These are phyloP conservation scores for Calonectria naviculata DNA, from an alignment of 2,329 filamentous ascomycete genomes.

Conservation along the genomic window DNA sequence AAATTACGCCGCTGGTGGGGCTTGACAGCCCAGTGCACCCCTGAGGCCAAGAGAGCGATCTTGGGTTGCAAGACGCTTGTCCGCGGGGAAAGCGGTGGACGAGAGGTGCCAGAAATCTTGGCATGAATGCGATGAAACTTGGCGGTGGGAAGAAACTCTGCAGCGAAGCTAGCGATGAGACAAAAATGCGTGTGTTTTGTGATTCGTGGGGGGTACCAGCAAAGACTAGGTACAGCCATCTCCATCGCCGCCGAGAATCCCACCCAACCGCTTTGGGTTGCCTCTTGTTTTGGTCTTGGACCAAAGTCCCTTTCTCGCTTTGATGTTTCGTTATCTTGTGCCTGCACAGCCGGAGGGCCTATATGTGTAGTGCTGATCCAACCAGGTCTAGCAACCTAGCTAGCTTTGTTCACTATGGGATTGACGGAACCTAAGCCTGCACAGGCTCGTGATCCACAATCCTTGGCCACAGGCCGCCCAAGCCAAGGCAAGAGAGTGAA, in stretches of 20 bases:
- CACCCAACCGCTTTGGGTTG: not conserved
- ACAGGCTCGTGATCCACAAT: not conserved
- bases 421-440: not conserved
- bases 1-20: constrained; percentile 9
- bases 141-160: not conserved
- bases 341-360: not conserved
- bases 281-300: not conserved
- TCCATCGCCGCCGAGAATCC: not conserved
- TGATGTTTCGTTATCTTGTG: not conserved
- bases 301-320: constrained; percentile 1
- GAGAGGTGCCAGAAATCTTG: constrained; percentile 10
- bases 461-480: not conserved
- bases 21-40: not conserved
- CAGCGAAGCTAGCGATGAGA: not conserved
- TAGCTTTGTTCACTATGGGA: not conserved
- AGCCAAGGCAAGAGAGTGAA: not conserved
- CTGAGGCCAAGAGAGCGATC: not conserved
- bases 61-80: not conserved
- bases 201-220: too few relatives aligned
- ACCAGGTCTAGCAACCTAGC: not conserved
- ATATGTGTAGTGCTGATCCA: not conserved
- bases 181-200: too few relatives aligned
- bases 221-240: not conserved
- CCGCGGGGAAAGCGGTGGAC: constrained; percentile 10
- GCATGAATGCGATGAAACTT: constrained; percentile 20